Conservation (phyloP, 2,329 filamentous ascomycete genomes). For the Thielaviopsis musarum region DNA sequence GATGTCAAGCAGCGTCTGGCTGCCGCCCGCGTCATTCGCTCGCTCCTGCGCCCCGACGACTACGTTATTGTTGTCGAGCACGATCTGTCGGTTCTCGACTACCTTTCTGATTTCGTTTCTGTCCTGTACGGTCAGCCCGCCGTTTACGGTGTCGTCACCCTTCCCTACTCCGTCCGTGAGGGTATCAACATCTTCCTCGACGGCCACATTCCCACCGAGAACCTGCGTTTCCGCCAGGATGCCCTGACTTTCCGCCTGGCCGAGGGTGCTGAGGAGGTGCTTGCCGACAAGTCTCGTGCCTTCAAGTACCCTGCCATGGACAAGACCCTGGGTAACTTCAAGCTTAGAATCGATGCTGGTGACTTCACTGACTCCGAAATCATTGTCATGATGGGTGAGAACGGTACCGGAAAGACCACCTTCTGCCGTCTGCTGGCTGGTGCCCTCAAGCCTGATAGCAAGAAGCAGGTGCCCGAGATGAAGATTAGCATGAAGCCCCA, state of each 20-base stretch:
- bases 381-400: slow-evolving; percentile 99
- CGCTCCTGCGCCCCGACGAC: slow-evolving; percentile 71
- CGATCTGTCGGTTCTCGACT: slow-evolving; percentile 95
- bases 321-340: slow-evolving; percentile 83
- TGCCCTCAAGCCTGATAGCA: slow-evolving; percentile 76
- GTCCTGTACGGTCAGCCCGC: slow-evolving; percentile 92
- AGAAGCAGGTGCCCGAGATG: slow-evolving; percentile 70
- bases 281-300: slow-evolving; percentile 65
- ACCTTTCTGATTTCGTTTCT: slow-evolving; percentile 96
- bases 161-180: slow-evolving; percentile 90
- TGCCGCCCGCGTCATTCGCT: slow-evolving; percentile 82
- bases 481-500: slow-evolving; percentile 99
- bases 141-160: slow-evolving; percentile 92
- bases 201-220: slow-evolving; percentile 94
- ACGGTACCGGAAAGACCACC: slow-evolving; percentile 97
- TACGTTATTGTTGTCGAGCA: slow-evolving; percentile 99
- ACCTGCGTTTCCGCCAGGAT: slow-evolving; percentile 94
- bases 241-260: slow-evolving; percentile 89
- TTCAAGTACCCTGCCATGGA: slow-evolving; percentile 83
- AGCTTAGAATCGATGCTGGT: slow-evolving; percentile 63
- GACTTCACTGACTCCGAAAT: slow-evolving; percentile 97
- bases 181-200: slow-evolving; percentile 99
- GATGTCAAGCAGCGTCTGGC: slow-evolving; percentile 98
- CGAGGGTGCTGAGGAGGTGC: slow-evolving; percentile 76
- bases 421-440: slow-evolving; percentile 95